These are phyloP conservation scores for Aspergillus leporis DNA, from an alignment of 495 filamentous ascomycete genomes.

Conservation along the genomic window DNA sequence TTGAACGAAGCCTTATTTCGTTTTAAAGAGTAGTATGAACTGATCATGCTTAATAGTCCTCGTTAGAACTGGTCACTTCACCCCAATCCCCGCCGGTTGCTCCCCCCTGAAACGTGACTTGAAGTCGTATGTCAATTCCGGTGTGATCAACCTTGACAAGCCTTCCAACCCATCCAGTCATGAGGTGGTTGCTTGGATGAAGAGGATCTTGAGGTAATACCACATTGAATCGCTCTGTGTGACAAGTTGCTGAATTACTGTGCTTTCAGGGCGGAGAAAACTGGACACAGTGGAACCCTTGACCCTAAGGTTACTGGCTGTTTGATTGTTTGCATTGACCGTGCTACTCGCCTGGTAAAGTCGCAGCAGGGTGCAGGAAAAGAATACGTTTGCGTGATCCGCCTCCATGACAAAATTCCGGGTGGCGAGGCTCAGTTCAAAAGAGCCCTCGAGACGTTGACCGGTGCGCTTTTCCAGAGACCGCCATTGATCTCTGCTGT, in stretches of 20 bases:
- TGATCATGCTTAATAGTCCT: conserved; percentile 56
- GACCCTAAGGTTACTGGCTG: conserved; percentile 95
- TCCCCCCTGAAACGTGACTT: conserved; percentile 86
- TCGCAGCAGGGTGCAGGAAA: conserved; percentile 98
- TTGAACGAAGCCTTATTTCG: background rate
- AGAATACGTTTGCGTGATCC: conserved; percentile 81
- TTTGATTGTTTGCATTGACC: conserved; percentile 92
- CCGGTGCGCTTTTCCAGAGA: conserved; percentile 94
- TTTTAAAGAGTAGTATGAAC: conserved; percentile 17
- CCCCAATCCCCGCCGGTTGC: conserved; percentile 86
- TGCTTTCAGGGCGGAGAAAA: conserved; percentile 81
- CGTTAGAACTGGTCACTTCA: conserved; percentile 88
- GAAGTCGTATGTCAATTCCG: conserved; percentile 91
- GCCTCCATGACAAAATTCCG: conserved; percentile 87
- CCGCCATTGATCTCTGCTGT: conserved; percentile 97
- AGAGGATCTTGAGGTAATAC: conserved; percentile 84
- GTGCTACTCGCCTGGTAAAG: conserved; percentile 95
- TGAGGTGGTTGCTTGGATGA: conserved; percentile 98
- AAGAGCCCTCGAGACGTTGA: conserved; percentile 89
- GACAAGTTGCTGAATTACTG: conserved; percentile 19
- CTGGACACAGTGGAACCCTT: conserved; percentile 94
- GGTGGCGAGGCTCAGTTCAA: conserved; percentile 88
- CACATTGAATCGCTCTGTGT: background rate
- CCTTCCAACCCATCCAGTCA: conserved; percentile 96
- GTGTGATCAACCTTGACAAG: conserved; percentile 98